Evolutionary conservation across 2,329 filamentous ascomycete species (phyloP), one percentile per base, ranked within the genome.

Genomic region (Rutstroemia sp.): DNA sequence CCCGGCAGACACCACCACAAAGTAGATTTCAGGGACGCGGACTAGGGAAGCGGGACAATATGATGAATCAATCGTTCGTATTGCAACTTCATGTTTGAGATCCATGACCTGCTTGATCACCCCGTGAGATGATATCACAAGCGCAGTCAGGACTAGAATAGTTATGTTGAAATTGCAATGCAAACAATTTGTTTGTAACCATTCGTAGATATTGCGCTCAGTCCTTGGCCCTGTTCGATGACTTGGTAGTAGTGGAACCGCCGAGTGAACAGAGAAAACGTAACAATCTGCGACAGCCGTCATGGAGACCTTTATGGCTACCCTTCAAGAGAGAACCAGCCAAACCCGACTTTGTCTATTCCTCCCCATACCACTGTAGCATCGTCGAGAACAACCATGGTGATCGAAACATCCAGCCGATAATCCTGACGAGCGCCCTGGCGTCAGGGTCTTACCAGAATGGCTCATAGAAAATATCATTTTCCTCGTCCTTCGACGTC

Each of bases 351-450:
- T 74, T 72, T 57, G 57, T 46, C 66, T 69, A 62, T 68, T 63
- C 62, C 48, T 60, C 55, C 50, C 61, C 63, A 64, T 67, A 63
- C 65, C 65, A 41, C 65, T 63, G 69, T 73, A 75, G 71, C 72
- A 65, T 68, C 69, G 70, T 66, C 72, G 78, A 78, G 78, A 80
- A 78, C 79, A 51, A 56, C 78, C 75, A 73, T 78, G 58, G 56
- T 77, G 78, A 84, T 79, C 83, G 82, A 75, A 66, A 19, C 66
- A 70, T 81, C 87, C 87, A 85, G 86, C 76, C 78, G 77, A 34
- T 73, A 73, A 72, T 72, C 79, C 83, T 81, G 86, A 90, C 86
- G 87, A 88, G 87, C 79, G 86, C 76, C 81, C 80, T 83, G 84
- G 71, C 75, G 73, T 81, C 37, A 86, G 81, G 81, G 75, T 87